Base-by-base conservation (phyloP, 2,329 filamentous ascomycete species). In the Paraconiothyrium sp. region DNA sequence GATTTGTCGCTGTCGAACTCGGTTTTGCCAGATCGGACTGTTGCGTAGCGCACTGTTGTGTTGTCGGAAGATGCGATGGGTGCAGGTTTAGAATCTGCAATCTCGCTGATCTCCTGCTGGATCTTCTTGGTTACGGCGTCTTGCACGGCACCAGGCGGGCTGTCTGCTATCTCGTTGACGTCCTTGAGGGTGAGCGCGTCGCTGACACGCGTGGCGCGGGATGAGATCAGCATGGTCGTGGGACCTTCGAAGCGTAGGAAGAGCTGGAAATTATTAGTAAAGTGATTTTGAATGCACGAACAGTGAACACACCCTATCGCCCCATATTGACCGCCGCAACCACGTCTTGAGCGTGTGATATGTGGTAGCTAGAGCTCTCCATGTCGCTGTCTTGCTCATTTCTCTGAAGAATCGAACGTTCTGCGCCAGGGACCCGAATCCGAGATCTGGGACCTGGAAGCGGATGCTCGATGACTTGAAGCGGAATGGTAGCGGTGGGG, bases 241-340 rank as follows among this genome's bases (percentile, higher is more conserved):
- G 95, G 95, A 0, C 95, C 95, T 59, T 90, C 87, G 76, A 99
- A 97, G 73, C 92, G 91, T 35, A 99, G 83, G 79, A 98, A 98
- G 30, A 98, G 84, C 80, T 88, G 63, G 11, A 44, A 0, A 16
- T 35, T 54, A 75, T 62, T 74, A 67, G 47, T 13, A 7, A 20
- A 20, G 64, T 50, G 10, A 30, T 37, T n/a, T 30, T n/a, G 37
- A 22, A 16, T 3, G 14, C 16, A n/a, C 37, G 64, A 47, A 47
- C 41, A n/a, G 13, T n/a, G 20, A 13, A 70, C 83, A 70, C 81
- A 89, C 87, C 64, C 94, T 83, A 76, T 99, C 95, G 24, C 95
- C 95, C 92, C 93, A 98, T 59, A 99, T 91, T 1, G 92, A 92
- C 72, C 92, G 87, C 62, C 94, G 86, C 46, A 90, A 84, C 81